phyloP scores from a whole-genome alignment of 345 rosid genomes.

The Reutealis trisperma region DNA sequence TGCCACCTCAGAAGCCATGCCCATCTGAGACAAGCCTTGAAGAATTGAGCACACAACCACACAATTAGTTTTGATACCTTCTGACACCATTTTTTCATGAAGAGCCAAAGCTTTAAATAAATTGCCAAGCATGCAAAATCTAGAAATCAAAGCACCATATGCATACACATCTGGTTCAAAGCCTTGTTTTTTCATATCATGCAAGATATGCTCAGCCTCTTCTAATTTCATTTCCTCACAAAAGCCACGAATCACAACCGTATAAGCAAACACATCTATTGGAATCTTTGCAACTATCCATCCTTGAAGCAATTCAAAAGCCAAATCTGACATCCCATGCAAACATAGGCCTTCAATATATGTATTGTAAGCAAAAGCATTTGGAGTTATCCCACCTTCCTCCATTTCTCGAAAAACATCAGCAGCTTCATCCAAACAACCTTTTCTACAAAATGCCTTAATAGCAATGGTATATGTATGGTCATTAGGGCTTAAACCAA shows the following conservation, averaged over 20 bases:
- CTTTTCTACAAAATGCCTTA: constrained; percentile 62
- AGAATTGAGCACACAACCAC: constrained; percentile 56
- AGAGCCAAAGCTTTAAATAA: constrained; percentile 47
- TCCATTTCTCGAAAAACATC: constrained; percentile 49
- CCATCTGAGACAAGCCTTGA: constrained; percentile 51
- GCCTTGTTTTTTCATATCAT: constrained; percentile 49
- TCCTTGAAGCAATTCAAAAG: constrained; percentile 36
- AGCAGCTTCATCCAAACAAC: constrained; percentile 47
- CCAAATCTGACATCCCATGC: constrained; percentile 43
- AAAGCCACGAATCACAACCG: constrained; percentile 54
- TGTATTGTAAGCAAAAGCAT: constrained; percentile 48
- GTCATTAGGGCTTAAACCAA: constrained; percentile 49
- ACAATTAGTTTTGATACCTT: constrained; percentile 59
- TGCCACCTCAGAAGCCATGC: constrained; percentile 38
- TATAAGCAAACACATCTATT: constrained; percentile 41
- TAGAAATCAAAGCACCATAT: constrained; percentile 47
- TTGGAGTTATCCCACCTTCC: constrained; percentile 40
- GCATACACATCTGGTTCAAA: constrained; percentile 45
- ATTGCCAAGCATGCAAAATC: constrained; percentile 47
- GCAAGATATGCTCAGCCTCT: constrained; percentile 51
- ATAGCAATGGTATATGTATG: constrained; percentile 59
- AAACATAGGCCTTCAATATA: constrained; percentile 68
- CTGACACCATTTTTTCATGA: constrained; percentile 44
- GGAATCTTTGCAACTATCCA: constrained; percentile 32
- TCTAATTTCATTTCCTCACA: constrained; percentile 59